Evolutionary conservation across 2,329 filamentous ascomycete genomes (phyloP), one percentile per base, ranked within the genome.

Genomic region (Trichoderma sp.): DNA sequence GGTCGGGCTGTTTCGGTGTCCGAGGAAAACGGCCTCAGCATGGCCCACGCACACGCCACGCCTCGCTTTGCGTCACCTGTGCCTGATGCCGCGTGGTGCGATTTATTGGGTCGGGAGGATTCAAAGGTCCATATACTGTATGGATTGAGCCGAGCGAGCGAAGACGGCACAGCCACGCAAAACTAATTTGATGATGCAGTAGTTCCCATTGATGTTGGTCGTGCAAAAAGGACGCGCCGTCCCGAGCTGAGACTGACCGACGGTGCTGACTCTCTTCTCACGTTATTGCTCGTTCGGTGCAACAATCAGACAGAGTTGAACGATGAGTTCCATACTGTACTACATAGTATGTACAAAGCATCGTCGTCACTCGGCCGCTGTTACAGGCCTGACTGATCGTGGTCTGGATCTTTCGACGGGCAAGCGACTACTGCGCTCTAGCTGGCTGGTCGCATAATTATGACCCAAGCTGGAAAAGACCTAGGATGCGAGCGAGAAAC

Each of bases 81-180:
- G 17, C 34, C 57, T 19, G 17, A 48, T 60, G 27, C 37, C n/a
- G 29, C 32, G n/a, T 57, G 22, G 34, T 37, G 34, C 19, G 34
- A 57, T 57, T 37, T 37, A 39, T 57, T 57, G 34, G n/a, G 25
- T n/a, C 57, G 39, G 27, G 19, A 35, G 58, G 22, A 50, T 50
- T 37, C 12, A 52, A 17, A 35, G 58, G n/a, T n/a, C n/a, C n/a
- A n/a, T n/a, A n/a, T n/a, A n/a, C n/a, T n/a, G n/a, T n/a, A 34
- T 15, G 12, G 45, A 32, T 25, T 50, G 34, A 17, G 45, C 45
- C 59, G 45, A 59, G n/a, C 59, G 45, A 59, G n/a, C 17, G 56
- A 29, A 35, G 57, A 60, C 42, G n/a, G 27, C 59, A 63, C 59
- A 63, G 59, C 59, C 59, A 63, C 59, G 45, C 17, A 52, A 25